Conservation (phyloP, 768 basidiomycete genomes). For the Rhizopogon sp. region DNA sequence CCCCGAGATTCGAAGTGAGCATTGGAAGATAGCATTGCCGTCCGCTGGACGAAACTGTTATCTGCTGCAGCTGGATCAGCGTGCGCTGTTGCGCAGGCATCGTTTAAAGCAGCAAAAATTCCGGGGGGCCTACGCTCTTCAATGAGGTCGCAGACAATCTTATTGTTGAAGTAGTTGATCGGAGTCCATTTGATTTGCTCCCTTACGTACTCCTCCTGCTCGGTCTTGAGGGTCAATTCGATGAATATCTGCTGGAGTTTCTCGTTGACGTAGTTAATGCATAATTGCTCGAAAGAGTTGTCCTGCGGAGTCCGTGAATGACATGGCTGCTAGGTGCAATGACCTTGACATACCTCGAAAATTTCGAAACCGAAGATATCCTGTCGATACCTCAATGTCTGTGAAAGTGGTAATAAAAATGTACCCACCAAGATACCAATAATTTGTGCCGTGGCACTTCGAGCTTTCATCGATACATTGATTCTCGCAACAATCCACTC, state of each 20-base stretch:
- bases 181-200: conserved; percentile 99
- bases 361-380: conserved; percentile 99
- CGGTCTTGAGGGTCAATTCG: conserved; percentile 96
- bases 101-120: conserved; percentile 96
- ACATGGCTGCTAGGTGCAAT: neutral
- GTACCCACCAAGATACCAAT: conserved; percentile 83
- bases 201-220: conserved; percentile 98
- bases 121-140: conserved; percentile 96
- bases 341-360: conserved; percentile 61
- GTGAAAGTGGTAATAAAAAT: neutral
- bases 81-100: conserved; percentile 98
- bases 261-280: conserved; percentile 99
- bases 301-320: conserved; percentile 43
- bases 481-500: conserved; percentile 98
- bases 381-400: conserved; percentile 27
- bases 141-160: conserved; percentile 96
- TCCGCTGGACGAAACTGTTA: conserved; percentile 92
- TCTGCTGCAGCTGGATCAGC: conserved; percentile 96
- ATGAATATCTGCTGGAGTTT: conserved; percentile 99
- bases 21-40: conserved; percentile 74
- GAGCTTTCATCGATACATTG: conserved; percentile 94
- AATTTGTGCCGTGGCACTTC: conserved; percentile 65
- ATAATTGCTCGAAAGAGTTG: conserved; percentile 95
- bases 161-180: conserved; percentile 98
- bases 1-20: conserved; percentile 95